Conservation (phyloP, 106 monocot species). For the Dendrobium catenatum region DNA sequence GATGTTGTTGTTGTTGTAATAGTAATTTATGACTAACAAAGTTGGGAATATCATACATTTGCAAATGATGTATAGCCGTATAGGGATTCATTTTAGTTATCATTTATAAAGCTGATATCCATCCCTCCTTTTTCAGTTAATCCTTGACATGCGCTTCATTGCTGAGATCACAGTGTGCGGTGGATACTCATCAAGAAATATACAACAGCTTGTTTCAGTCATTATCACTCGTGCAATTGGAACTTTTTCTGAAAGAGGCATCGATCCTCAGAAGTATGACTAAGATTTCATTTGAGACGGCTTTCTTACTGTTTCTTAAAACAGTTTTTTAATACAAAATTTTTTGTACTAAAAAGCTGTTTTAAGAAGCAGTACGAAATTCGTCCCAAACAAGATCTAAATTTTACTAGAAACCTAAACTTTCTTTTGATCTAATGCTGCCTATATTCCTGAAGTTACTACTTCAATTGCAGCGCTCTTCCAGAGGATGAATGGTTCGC, state of each 20-base stretch:
- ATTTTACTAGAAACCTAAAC: not conserved
- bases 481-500: conserved; percentile 97
- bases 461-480: conserved; percentile 42
- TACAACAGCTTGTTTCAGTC: conserved; percentile 72
- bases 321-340: too few species aligned
- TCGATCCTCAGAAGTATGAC: conserved; percentile 86
- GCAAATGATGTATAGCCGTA: not conserved
- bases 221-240: conserved; percentile 79
- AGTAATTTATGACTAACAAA: not conserved
- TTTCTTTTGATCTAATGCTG: not conserved
- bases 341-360: too few species aligned
- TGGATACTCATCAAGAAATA: conserved; percentile 65
- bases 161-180: conserved; percentile 84
- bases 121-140: conserved; percentile 36
- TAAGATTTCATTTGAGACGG: not conserved
- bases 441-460: not conserved
- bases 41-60: not conserved
- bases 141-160: conserved; percentile 94
- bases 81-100: too few species aligned
- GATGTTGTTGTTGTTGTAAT: not conserved
- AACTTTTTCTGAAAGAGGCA: conserved; percentile 67
- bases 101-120: too few species aligned
- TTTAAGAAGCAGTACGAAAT: too few species aligned
- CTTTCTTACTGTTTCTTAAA: too few species aligned
- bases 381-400: too few species aligned